Base-by-base conservation (phyloP, 1,284 basidiomycete genomes). In the Wallemia ichthyophaga region DNA sequence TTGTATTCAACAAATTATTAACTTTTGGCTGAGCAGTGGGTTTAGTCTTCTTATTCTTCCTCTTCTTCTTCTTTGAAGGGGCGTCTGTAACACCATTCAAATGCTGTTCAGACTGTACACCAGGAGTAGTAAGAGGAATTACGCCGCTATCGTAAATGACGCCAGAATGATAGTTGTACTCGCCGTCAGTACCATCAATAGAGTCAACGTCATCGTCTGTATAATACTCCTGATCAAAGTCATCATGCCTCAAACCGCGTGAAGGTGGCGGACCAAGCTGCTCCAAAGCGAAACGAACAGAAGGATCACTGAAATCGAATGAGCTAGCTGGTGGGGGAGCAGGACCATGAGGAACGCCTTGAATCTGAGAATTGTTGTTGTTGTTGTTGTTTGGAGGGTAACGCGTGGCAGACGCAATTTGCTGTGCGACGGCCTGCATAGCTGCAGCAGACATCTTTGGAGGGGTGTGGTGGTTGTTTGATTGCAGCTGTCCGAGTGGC, bases 401-500 rank as follows among this genome's bases (percentile, higher is more conserved):
- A 63, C 76, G 76, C 11, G 71, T 70, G 23, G 69, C 70, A 54
- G 64, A 65, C 17, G 78, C 73, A 67, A 80, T 77, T 67, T 78
- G 78, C 65, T 81, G 79, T 28, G 79, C 79, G 64, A 80, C 76
- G 60, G 77, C 74, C 65, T 79, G 78, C 75, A 81, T 78, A 28
- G 27, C 48, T 54, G 23, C 31, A 27, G 31, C 58, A 15, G 23
- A 53, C 27, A 37, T 59, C 33, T 59, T 27, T 48, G 31, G 58
- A 7, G 27, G 48, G 24, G 2, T 27, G 13, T 59, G 58, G 24
- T 24, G 61, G 25, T 37, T 59, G 60, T 48, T 57, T 31, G 28
- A 55, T 63, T 54, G 61, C 59, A 32, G 60, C 53, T n/a, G 60
- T 58, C 70, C 67, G 61, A 73, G 69, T 1, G 76, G 76, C 1